These are phyloP conservation scores for Dictyostelium discoideum DNA, from an alignment of 78 protist species.

Conservation along the genomic window dicty_2.7 NC_007088.5:7720501-7721000, in stretches of 20 bases:
- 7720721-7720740: constrained; percentile 92
- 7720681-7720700: constrained; percentile 98
- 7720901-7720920: constrained; percentile 72
- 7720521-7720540: constrained; percentile 99
- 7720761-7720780: constrained; percentile 95
- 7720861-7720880: constrained; percentile 96
- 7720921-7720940: constrained; percentile 90
- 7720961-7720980: constrained; percentile 89
- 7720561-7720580: constrained; percentile 99
- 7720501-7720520: constrained; percentile 97
- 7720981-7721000: constrained; percentile 73
- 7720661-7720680: constrained; percentile 97
- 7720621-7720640: constrained; percentile 99
- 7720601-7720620: constrained; percentile 94
- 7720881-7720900: constrained; percentile 96
- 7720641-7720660: constrained; percentile 97
- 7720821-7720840: constrained; percentile 97
- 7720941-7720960: constrained; percentile 84
- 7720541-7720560: constrained; percentile 98
- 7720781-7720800: constrained; percentile 96
- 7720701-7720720: constrained; percentile 96
- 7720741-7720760: constrained; percentile 99
- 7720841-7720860: constrained; percentile 94
- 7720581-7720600: constrained; percentile 95
- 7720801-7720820: constrained; percentile 91